Conservation (phyloP, 139 green algal species). For the Yamagishiella unicocca region DNA sequence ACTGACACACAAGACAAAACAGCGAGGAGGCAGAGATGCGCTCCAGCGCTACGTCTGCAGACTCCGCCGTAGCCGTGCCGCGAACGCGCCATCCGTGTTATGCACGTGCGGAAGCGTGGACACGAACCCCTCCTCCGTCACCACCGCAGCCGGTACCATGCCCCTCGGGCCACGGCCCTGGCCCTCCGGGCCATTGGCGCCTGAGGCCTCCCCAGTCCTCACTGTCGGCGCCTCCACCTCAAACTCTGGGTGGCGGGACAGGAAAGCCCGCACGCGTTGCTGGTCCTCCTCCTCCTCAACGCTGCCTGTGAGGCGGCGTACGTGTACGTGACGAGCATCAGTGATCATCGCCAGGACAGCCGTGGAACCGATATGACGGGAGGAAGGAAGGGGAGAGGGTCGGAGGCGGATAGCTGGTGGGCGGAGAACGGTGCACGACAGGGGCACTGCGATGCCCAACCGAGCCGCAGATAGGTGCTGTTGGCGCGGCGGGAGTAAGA, state of each 20-base stretch:
- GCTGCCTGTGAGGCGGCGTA: not conserved
- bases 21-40: too few species aligned
- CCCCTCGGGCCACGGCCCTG: not conserved
- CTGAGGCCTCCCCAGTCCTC: too few species aligned
- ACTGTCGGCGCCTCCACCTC: constrained; percentile 2
- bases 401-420: too few species aligned
- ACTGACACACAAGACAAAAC: too few species aligned
- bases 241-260: constrained; percentile 47
- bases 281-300: constrained; percentile 60
- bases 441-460: too few species aligned
- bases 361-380: too few species aligned
- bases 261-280: constrained; percentile 38
- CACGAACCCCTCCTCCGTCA: constrained; percentile 71
- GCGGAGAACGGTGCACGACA: too few species aligned
- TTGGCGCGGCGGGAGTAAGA: too few species aligned
- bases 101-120: constrained; percentile 86
- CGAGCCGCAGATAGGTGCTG: too few species aligned
- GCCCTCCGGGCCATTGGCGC: not conserved
- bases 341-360: too few species aligned
- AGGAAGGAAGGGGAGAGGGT: too few species aligned
- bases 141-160: constrained; percentile 42
- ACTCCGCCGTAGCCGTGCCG: constrained; percentile 62
- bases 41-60: not conserved
- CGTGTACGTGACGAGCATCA: too few species aligned
- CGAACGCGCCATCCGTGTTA: constrained; percentile 91